Evolutionary conservation across 2,329 filamentous ascomycete species (phyloP), one percentile per base, ranked within the genome.

Genomic region (Metarhizium humberi): DNA sequence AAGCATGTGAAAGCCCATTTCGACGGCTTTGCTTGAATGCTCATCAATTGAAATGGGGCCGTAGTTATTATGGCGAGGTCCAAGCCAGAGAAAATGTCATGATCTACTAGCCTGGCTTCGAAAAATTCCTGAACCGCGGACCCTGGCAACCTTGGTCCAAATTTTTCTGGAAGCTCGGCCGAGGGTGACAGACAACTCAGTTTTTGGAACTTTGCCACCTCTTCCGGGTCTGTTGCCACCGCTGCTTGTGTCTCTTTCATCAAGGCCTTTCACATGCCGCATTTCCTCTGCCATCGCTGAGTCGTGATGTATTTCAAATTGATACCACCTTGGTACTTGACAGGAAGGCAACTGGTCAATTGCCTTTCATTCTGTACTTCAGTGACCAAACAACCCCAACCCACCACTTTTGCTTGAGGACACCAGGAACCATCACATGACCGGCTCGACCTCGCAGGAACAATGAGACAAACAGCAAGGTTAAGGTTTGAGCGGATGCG

Each of bases 1-100:
- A 52, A 52, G 51, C 51, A 52, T 32, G 50, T 52, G 50, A 52
- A 52, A 46, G 51, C 32, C 11, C 4, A 20, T 13, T 47, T n/a
- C 7, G 7, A 20, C 51, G 38, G 42, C 32, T 34, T 1, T 7
- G 42, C 8, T 20, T 16, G 42, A 7, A 20, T 6, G 25, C 25
- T 25, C 25, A 25, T 25, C 25, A 25, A 25, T 25, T 25, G 25
- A 25, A 25, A 25, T 4, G 25, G 1, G 25, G 25, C 25, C 25
- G 25, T 25, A 25, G 1, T 25, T 25, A 25, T 25, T 25, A 45
- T 6, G 18, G 42, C 42, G 42, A 45, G 42, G 42, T 45, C 16
- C 16, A 20, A 13, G 38, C 13, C n/a, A 20, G 6, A 11, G 42
- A 45, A 45, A 45, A 45, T 20, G 7, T 45, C 16, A 10, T 20